Base-by-base conservation (phyloP, 495 filamentous ascomycete species). In the Melanomma pulvis-pyrius region DNA sequence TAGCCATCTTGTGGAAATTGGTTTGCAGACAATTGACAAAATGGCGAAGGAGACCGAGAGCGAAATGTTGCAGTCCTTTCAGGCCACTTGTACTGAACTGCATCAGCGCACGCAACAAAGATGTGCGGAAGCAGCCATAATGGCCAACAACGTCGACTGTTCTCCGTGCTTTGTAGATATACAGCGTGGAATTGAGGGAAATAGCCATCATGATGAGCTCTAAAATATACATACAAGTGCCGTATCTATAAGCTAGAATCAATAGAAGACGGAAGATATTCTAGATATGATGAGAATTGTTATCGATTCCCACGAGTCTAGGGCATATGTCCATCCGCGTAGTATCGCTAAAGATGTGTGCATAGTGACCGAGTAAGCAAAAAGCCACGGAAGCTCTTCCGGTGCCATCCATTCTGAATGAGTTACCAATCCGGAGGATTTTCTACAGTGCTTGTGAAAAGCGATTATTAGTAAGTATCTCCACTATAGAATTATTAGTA, bases 21-120 rank as follows among this genome's bases (percentile, higher is more conserved):
- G 60, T 54, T 47, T 63, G 60, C 48, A 63, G 25, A 63, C 22
- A 19, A 22, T 63, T 63, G 60, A 63, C 36, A 22, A 55, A 63
- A 29, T 63, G 7, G 60, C 17, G 29, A 29, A 63, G 49, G 60
- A 54, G 32, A 63, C 48, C 25, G 24, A 55, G 25, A 63, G 34
- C 25, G 49, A 63, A 44, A 55, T 46, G 12, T 13, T 63, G 30
- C 26, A 29, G 7, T 54, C 48, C 22, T 63, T 63, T 55, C 50
- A 30, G 12, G 25, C 29, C 24, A 63, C 48, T 26, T 63, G 60
- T 25, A 55, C 49, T 63, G 48, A 28, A 29, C 30, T 63, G 50
- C 60, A 55, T 29, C 50, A 25, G 49, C 8, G 36, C 34, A 29
- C 60, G 22, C 60, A 63, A 25, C 48, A 47, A 25, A 63, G 22